Conservation (phyloP, 176 grass and related monocot species). For the Oryza punctata region DNA sequence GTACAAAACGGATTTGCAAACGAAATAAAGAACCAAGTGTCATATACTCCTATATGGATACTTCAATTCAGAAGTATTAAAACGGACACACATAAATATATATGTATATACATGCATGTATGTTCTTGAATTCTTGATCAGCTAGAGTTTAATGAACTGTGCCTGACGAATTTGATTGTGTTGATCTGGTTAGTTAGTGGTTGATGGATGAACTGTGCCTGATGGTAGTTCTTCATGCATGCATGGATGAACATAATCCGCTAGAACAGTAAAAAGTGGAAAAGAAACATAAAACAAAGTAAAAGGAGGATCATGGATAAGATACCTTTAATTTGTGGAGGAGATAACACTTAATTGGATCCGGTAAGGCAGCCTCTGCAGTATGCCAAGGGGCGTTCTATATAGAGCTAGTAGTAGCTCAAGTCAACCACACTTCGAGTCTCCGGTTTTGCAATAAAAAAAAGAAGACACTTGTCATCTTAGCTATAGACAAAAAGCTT, state of each 20-base stretch:
- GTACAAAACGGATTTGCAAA: not conserved
- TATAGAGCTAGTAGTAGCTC: not conserved
- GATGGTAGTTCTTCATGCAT: not conserved
- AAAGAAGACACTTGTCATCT: not conserved
- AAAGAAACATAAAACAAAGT: not conserved
- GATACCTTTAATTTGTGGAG: not conserved
- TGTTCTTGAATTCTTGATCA: not conserved
- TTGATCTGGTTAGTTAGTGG: too few species aligned
- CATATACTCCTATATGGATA: not conserved
- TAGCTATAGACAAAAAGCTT: not conserved
- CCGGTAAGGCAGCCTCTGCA: not conserved
- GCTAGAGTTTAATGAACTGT: not conserved
- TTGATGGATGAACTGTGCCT: too few species aligned
- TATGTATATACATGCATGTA: too few species aligned
- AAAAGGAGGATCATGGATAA: not conserved
- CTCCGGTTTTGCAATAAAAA: not conserved
- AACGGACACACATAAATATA: too few species aligned
- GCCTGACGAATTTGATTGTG: not conserved
- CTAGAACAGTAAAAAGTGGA: slow-evolving; percentile 38
- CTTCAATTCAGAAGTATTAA: not conserved
- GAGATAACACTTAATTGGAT: not conserved
- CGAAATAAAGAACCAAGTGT: not conserved
- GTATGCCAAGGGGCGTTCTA: not conserved
- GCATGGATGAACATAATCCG: not conserved
- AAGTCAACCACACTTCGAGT: not conserved